Percentiles rank a stretch among this genome's conserved stretches.
phyloP scores from a whole-genome alignment of 306 rosid species.

The Arachis stenosperma region DNA sequence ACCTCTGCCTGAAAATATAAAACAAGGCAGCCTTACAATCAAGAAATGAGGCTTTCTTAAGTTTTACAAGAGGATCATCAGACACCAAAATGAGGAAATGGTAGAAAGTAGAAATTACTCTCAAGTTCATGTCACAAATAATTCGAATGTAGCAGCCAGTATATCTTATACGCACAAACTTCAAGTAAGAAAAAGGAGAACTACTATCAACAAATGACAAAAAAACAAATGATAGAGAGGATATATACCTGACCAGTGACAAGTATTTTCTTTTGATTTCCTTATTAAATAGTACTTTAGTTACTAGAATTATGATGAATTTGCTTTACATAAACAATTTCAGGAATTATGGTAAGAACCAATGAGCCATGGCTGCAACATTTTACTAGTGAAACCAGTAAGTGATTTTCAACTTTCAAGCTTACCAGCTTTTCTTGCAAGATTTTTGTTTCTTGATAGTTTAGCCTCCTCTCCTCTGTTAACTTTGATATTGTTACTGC shows the following conservation, averaged over 20 bases:
- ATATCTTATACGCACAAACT: neutral
- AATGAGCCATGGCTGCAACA: constrained; percentile 13
- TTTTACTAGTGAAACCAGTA: constrained; percentile 19
- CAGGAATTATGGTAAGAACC: constrained; percentile 30
- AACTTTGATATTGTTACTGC: constrained; percentile 64
- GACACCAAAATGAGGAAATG: constrained; percentile 11
- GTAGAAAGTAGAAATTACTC: constrained; percentile 13
- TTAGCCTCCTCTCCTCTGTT: constrained; percentile 69
- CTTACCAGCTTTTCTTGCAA: constrained; percentile 70
- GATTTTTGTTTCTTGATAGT: constrained; percentile 56
- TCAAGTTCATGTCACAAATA: constrained; percentile 25
- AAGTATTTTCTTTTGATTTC: neutral
- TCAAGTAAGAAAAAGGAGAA: constrained; percentile 16
- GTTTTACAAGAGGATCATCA: neutral
- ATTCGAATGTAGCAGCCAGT: constrained; percentile 9
- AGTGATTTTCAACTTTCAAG: constrained; percentile 22
- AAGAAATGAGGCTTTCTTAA: constrained; percentile 24
- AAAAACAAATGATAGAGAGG: constrained; percentile 17
- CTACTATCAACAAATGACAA: neutral
- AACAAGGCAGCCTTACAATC: constrained; percentile 15
- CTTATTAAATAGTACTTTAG: neutral
- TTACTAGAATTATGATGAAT: constrained; percentile 1
- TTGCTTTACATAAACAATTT: constrained; percentile 18
- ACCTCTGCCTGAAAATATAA: constrained; percentile 61
- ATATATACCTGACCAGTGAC: neutral